Evolutionary conservation across 2,329 filamentous ascomycete genomes (phyloP), one percentile per base, ranked within the genome.

Genomic region (Clonostachys rosea): DNA sequence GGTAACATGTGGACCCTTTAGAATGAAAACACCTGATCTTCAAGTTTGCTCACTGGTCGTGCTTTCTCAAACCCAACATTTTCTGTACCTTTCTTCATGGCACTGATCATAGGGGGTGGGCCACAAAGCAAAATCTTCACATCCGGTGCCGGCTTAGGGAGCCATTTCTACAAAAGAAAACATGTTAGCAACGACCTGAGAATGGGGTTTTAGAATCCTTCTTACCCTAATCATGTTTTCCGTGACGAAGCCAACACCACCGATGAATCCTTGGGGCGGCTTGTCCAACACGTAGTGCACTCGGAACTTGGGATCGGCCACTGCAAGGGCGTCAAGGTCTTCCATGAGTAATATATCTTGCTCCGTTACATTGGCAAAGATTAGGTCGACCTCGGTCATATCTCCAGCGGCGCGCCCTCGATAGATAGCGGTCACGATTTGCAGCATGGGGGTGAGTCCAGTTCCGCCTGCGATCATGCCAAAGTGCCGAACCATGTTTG

Each of bases 11-110:
- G 24, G 24, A 30, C 24, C 4, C 9, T 30, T 63, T 69, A 73
- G 72, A 99, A 99, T 63, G 89, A 91, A 75, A 99, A 99, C 57
- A 99, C 89, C 71, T 97, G 94, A 68, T 99, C 94, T 65, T 92
- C 88, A 46, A 97, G 84, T 82, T 97, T 97, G 84, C 91, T 96
- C 60, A 97, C 91, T 40, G 92, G 90, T 51, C 85, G 83, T 40
- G 94, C 89, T 79, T 97, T 97, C 63, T 89, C 81, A 76, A 87
- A 99, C 49, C 94, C 94, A 17, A 97, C 79, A 52, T 81, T 79
- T 71, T 95, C 90, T 44, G 91, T 86, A 6, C 90, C 83, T 81
- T 97, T 97, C 87, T 99, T 99, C 76, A 97, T 86, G 45, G 91
- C 92, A 60, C 87, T 88, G 54, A 97, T 81, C 94, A 99, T 99